Base-by-base conservation (phyloP, 345 rosid species). In the Gossypium longicalyx region DNA sequence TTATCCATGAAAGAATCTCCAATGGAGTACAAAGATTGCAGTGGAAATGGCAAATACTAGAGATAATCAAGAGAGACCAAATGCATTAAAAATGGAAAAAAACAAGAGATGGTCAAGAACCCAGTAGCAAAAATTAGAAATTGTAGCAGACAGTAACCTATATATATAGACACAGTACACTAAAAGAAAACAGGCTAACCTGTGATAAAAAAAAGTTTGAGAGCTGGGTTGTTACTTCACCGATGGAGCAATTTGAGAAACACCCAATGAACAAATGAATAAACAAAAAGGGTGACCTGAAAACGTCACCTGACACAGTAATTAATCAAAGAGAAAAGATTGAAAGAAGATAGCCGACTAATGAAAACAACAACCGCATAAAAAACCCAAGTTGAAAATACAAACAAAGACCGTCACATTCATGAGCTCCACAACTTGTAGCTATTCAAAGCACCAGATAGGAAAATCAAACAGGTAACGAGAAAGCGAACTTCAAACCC, bases 391-490 rank as follows among this genome's bases (percentile, higher is more conserved):
- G 11, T 66, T 6, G 19, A 12, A 66, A 13, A 44, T 20, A 3
- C 3, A 12, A 45, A 67, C 19, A 22, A 25, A 67, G 20, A 12
- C 13, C 25, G 53, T 19, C 53, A 47, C 11, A 13, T 45, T 47
- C 53, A 22, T 66, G 70, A 47, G 56, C 38, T 19, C 70, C 70
- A 66, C 38, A 12, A 67, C 71, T 67, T 45, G 53, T 44, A 41
- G 23, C 7, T 3, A 16, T n/a, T n/a, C 22, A 19, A 56, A 58
- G 5, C 60, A 56, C 27, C 60, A 9, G 60, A 56, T 7, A 19
- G 0, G 12, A 56, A 56, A 56, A 56, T 9, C 25, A 19, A 56
- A 9, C 3, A 56, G 20, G 25, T 56, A 56, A 56, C 9, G 12
- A n/a, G 59, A 54, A 53, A 53, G 16, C 2, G 22, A 53, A 34